Base-by-base conservation (phyloP, 2,329 filamentous ascomycete genomes). In the Neopestalotiopsis sp. region DNA sequence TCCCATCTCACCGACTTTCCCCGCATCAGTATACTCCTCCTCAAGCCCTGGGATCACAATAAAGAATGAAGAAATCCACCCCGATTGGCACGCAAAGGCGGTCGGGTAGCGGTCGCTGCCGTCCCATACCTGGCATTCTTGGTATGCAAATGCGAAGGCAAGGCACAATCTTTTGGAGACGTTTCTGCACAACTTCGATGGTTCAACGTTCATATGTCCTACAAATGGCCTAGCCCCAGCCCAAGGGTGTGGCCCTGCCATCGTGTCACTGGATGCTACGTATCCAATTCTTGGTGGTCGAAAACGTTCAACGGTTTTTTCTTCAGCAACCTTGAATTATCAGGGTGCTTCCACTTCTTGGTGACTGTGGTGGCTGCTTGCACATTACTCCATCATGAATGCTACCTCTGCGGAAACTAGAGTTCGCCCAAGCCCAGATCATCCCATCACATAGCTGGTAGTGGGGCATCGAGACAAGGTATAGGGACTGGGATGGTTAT, bases 1-100 rank as follows among this genome's bases (percentile, higher is more conserved):
- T 64, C n/a, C 30, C 28, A 61, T 49, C 42, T 64, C 61, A 64
- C 61, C 61, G 61, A 64, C 61, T 64, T 64, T 64, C 61, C 61
- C 61, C 61, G 61, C 61, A 45, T 45, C 38, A 38, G 10, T 64
- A 45, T 64, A 53, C 38, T 64, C 4, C 34, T 30, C 40, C 13
- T 14, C 24, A 5, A 13, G 17, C 38, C n/a, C 34, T 28, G 45
- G 34, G 61, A 45, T 49, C 28, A 17, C 61, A 24, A 38, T 28
- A 4, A 28, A 45, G 40, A 61, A 34, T 38, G 12, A 34, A 13
- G n/a, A 20, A 13, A 38, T 20, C n/a, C n/a, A 24, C 34, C 40
- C 61, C 28, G 42, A 64, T 64, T 64, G 61, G 61, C 10, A 45
- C 61, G 20, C 40, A 45, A 45, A 53, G 61, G 38, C 61, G 61